Conservation (phyloP, 148 eudicot genomes). For the Rhododendron simsii region DNA sequence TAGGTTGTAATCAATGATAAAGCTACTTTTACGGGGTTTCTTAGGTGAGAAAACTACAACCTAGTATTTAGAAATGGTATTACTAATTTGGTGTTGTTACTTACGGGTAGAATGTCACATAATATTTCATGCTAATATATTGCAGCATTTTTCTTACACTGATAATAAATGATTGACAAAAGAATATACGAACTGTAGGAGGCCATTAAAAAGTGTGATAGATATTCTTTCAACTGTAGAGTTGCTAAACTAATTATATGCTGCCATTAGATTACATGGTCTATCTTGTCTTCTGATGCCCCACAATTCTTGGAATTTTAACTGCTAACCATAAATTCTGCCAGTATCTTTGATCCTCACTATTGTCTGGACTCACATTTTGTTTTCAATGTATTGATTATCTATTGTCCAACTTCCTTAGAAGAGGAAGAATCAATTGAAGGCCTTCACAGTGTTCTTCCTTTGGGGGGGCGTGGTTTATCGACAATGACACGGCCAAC, state of each 20-base stretch:
- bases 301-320: neutral
- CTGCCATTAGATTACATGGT: neutral
- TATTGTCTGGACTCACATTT: neutral
- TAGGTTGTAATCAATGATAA: neutral
- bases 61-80: neutral
- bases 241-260: neutral
- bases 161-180: neutral
- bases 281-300: conserved; percentile 1
- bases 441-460: conserved; percentile 50
- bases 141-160: neutral
- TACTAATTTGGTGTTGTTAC: neutral
- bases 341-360: neutral
- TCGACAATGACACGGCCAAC: conserved; percentile 89
- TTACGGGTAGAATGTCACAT: neutral
- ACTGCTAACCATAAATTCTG: neutral
- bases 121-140: neutral
- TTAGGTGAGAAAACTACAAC: neutral
- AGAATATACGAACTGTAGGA: neutral
- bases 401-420: conserved; percentile 21
- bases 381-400: neutral
- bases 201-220: neutral
- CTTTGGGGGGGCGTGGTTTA: conserved; percentile 64
- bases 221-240: neutral
- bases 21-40: neutral
- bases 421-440: conserved; percentile 54